These are phyloP conservation scores for Cyclotella sp. DNA, from an alignment of 108 stramenopile genomes.

Conservation along the genomic window DNA sequence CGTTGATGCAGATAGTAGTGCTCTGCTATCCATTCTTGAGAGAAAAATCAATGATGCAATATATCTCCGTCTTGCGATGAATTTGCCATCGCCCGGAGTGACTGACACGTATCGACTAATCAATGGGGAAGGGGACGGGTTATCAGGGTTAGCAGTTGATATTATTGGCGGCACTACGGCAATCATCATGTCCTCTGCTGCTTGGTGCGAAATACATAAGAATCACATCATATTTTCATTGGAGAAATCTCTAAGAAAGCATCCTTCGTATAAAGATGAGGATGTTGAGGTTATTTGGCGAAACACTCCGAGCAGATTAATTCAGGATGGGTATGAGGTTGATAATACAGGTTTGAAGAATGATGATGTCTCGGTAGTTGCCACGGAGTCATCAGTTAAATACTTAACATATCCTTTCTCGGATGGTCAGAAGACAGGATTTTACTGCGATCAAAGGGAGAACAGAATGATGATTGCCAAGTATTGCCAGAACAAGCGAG, in stretches of 20 bases:
- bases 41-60: slow-evolving; percentile 67
- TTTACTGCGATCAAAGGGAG: slow-evolving; percentile 97
- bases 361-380: slow-evolving; percentile 54
- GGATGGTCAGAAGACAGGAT: slow-evolving; percentile 95
- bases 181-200: slow-evolving; percentile 87
- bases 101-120: slow-evolving; percentile 87
- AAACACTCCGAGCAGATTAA: slow-evolving; percentile 68
- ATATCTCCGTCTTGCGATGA: slow-evolving; percentile 57
- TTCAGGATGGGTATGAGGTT: slow-evolving; percentile 78
- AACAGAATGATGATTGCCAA: slow-evolving; percentile 78
- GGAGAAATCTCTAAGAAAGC: slow-evolving; percentile 43
- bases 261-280: slow-evolving; percentile 40
- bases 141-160: slow-evolving; percentile 93
- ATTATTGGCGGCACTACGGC: slow-evolving; percentile 77
- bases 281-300: slow-evolving; percentile 75
- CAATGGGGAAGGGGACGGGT: slow-evolving; percentile 95
- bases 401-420: slow-evolving; percentile 76
- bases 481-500: slow-evolving; percentile 64
- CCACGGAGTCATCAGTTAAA: slow-evolving; percentile 78
- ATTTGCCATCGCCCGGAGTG: slow-evolving; percentile 36
- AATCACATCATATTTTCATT: slow-evolving; percentile 56
- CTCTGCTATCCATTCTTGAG: slow-evolving; percentile 58
- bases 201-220: slow-evolving; percentile 92
- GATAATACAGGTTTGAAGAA: slow-evolving; percentile 14
- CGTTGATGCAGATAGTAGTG: slow-evolving; percentile 11